These are phyloP conservation scores for Clavispora santaluciae DNA, from an alignment of 805 yeast genomes.

Conservation along the genomic window DNA sequence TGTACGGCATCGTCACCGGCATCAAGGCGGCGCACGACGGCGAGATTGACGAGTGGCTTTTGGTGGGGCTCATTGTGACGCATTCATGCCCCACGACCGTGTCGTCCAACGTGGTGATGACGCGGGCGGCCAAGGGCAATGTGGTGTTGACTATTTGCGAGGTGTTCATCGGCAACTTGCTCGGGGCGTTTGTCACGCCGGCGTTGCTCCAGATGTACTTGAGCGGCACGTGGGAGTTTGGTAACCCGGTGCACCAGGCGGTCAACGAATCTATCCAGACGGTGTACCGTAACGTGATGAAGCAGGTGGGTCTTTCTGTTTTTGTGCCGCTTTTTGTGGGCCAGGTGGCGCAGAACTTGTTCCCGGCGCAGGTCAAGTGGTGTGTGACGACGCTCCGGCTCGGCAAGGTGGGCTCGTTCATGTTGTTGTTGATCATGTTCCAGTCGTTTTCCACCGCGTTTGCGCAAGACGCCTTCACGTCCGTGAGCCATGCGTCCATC, in stretches of 20 bases:
- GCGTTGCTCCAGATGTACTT: constrained; percentile 71
- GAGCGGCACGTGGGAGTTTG: constrained; percentile 61
- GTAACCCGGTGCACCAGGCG: constrained; percentile 62
- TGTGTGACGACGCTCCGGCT: constrained; percentile 52
- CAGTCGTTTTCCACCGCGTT: constrained; percentile 84
- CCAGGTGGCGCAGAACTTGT: constrained; percentile 68
- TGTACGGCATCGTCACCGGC: constrained; percentile 69
- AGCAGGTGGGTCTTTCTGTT: constrained; percentile 78
- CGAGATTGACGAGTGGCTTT: constrained; percentile 67
- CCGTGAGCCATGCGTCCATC: constrained; percentile 62
- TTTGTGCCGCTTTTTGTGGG: constrained; percentile 88
- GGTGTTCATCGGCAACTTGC: constrained; percentile 76
- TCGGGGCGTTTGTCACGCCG: constrained; percentile 87
- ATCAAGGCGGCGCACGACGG: constrained; percentile 52
- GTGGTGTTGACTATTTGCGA: constrained; percentile 74
- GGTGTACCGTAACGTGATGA: constrained; percentile 74
- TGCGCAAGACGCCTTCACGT: constrained; percentile 70
- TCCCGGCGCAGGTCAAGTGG: constrained; percentile 64
- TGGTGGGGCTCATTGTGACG: constrained; percentile 78
- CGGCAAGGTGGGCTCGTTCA: constrained; percentile 71
- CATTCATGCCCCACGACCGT: constrained; percentile 91
- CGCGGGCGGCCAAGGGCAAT: constrained; percentile 79
- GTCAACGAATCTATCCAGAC: constrained; percentile 40
- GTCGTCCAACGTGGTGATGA: constrained; percentile 89
- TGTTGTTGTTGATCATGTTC: constrained; percentile 74